Conservation (phyloP, 2,329 filamentous ascomycete species). For the Aspergillus quadricinctus region DNA sequence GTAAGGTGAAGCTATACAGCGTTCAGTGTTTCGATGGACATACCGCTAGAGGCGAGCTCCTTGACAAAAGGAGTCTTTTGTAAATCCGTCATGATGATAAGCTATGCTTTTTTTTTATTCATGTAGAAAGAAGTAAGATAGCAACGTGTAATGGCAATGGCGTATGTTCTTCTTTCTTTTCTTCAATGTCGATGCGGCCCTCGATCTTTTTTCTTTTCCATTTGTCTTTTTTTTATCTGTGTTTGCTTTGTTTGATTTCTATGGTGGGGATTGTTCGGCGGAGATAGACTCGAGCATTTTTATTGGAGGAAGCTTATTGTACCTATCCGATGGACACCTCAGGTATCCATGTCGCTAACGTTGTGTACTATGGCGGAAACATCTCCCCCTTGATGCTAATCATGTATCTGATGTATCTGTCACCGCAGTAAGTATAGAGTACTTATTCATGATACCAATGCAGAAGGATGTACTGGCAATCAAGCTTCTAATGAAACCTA, state of each 20-base stretch:
- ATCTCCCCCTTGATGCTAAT: neutral
- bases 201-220: conserved; percentile 14
- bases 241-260: conserved; percentile 12
- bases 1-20: neutral
- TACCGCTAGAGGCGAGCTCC: conserved; percentile 79
- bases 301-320: neutral
- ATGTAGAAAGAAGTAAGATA: neutral
- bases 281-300: neutral
- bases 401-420: neutral
- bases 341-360: neutral
- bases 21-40: neutral
- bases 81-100: conserved; percentile 31
- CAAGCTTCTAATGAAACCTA: neutral
- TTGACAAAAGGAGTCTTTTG: conserved; percentile 68
- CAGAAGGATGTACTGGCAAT: neutral
- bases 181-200: neutral
- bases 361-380: no score
- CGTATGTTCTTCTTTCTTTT: neutral
- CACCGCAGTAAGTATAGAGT: neutral
- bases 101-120: conserved; percentile 3
- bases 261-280: neutral
- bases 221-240: neutral
- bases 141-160: conserved; percentile 1
- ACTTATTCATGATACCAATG: neutral
- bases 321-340: neutral